Percentiles rank a stretch among this genome's conserved stretches.
These are phyloP conservation scores for Nitzschia putrida DNA, from an alignment of 108 stramenopile genomes.

Conservation along the genomic window DNA sequence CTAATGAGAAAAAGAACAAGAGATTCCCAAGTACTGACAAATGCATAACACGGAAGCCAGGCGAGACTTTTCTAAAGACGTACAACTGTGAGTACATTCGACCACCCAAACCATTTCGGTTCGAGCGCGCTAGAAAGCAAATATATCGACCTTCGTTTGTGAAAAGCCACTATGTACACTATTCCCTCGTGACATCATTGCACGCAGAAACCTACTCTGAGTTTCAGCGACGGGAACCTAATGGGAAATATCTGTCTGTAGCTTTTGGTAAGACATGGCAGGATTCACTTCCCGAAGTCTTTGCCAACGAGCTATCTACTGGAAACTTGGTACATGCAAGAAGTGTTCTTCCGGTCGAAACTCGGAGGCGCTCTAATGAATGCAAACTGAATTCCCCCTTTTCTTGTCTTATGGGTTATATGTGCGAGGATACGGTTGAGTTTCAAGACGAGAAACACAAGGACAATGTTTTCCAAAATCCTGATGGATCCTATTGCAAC, in stretches of 20 bases:
- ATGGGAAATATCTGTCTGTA: background rate
- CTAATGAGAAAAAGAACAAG: constrained; percentile 11
- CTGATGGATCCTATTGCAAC: constrained; percentile 63
- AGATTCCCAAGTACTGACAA: constrained; percentile 51
- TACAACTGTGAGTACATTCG: constrained; percentile 83
- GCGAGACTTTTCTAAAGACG: constrained; percentile 69
- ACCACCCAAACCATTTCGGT: constrained; percentile 71
- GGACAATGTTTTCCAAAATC: constrained; percentile 30
- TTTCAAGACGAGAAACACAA: constrained; percentile 26
- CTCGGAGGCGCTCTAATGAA: constrained; percentile 30
- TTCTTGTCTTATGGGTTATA: constrained; percentile 34
- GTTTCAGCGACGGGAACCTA: constrained; percentile 1
- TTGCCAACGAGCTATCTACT: constrained; percentile 64
- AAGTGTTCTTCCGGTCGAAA: constrained; percentile 38
- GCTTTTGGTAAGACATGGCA: constrained; percentile 6
- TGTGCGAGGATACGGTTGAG: constrained; percentile 24
- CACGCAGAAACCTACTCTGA: constrained; percentile 46
- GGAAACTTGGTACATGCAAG: constrained; percentile 75
- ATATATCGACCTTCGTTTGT: constrained; percentile 76
- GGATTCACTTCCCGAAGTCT: constrained; percentile 32
- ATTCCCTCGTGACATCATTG: constrained; percentile 66
- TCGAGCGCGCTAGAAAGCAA: constrained; percentile 77
- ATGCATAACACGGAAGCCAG: constrained; percentile 44
- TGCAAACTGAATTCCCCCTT: constrained; percentile 20
- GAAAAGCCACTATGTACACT: constrained; percentile 79